Conservation (phyloP, 306 rosid species). For the Vigna radiata region DNA sequence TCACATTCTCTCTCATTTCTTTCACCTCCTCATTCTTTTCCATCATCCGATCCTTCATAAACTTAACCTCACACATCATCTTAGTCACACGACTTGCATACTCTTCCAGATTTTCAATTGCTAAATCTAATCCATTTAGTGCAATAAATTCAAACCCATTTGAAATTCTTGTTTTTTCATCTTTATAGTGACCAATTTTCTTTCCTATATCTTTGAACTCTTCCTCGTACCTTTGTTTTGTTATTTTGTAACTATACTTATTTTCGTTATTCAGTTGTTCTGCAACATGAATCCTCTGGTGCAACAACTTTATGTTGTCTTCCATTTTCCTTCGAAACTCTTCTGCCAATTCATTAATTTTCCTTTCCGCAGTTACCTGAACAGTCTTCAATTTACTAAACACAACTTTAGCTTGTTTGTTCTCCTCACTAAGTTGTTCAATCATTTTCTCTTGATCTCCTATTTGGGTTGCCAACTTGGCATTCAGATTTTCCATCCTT, state of each 20-base stretch:
- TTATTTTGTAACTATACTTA: slow-evolving; percentile 55
- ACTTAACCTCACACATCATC: slow-evolving; percentile 52
- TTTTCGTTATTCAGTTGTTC: slow-evolving; percentile 73
- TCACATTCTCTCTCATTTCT: slow-evolving; percentile 41
- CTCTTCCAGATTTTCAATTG: slow-evolving; percentile 48
- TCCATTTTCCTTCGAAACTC: slow-evolving; percentile 57
- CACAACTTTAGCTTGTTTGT: slow-evolving; percentile 35
- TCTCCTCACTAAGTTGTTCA: slow-evolving; percentile 33
- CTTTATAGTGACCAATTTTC: slow-evolving; percentile 51
- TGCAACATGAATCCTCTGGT: slow-evolving; percentile 67
- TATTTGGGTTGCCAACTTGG: slow-evolving; percentile 48
- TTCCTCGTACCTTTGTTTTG: slow-evolving; percentile 51
- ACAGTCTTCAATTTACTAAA: slow-evolving; percentile 38
- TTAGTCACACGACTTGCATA: slow-evolving; percentile 44
- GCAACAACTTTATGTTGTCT: slow-evolving; percentile 61
- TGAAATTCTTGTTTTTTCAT: slow-evolving; percentile 10
- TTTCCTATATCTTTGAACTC: slow-evolving; percentile 51
- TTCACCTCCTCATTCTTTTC: slow-evolving; percentile 49
- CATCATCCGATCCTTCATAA: slow-evolving; percentile 56
- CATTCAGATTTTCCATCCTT: slow-evolving; percentile 44
- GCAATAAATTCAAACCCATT: neutral
- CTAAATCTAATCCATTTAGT: slow-evolving; percentile 43
- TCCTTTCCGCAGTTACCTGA: slow-evolving; percentile 53
- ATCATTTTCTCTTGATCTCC: slow-evolving; percentile 52
- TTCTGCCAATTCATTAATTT: slow-evolving; percentile 65